A percentile compares a stretch with the other conserved stretches of the same genome.
These are phyloP conservation scores for Emergomyces orientalis DNA, from an alignment of 2,329 filamentous ascomycete genomes.

Conservation along the genomic window DNA sequence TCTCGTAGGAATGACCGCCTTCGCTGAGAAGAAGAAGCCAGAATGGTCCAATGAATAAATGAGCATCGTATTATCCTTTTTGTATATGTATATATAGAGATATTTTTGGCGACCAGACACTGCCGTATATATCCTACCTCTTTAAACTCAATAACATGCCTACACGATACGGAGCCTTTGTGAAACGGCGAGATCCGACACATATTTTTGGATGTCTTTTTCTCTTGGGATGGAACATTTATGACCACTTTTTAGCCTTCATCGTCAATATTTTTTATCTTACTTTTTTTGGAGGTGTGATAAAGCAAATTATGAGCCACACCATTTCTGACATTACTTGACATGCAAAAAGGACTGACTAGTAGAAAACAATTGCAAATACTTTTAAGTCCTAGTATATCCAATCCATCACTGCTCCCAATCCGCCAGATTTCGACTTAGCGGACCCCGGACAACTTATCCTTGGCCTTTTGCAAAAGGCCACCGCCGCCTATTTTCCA, in stretches of 20 bases:
- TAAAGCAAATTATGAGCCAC: neutral
- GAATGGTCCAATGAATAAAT: conserved; percentile 73
- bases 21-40: conserved; percentile 87
- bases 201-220: neutral
- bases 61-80: neutral
- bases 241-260: neutral
- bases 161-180: neutral
- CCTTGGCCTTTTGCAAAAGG: conserved; percentile 6
- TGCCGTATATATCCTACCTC: conserved; percentile 1
- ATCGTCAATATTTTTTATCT: neutral
- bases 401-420: neutral
- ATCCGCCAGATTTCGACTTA: neutral
- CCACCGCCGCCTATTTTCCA: conserved; percentile 3
- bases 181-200: neutral
- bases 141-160: neutral
- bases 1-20: conserved; percentile 65
- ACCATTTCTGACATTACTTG: neutral
- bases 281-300: neutral
- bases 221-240: neutral
- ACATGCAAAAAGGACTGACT: neutral
- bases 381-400: conserved; percentile 1
- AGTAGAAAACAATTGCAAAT: neutral
- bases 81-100: conserved; percentile 4
- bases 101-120: neutral
- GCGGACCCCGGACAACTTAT: conserved; percentile 9